Base-by-base conservation (phyloP, 352 stramenopile species). In the Pythium rishiriense region DNA sequence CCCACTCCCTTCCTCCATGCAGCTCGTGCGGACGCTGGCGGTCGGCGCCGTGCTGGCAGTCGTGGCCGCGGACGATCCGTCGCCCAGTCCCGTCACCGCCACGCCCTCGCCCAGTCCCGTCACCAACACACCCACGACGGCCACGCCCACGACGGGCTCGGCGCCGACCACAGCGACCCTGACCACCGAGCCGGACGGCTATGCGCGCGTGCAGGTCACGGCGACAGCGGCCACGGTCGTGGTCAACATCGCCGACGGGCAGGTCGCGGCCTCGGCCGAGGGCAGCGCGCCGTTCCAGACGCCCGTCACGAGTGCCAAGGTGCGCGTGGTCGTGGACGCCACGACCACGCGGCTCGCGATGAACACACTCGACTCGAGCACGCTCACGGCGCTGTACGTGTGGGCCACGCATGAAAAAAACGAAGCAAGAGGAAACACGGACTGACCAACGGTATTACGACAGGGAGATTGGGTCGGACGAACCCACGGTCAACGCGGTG, bases 21-120 rank as follows among this genome's bases (percentile, higher is more conserved):
- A 59, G 62, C 52, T 63, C 25, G 29, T 52, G 62, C 53, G 62
- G 47, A 59, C 24, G 60, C 51, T 67, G 31, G 62, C 53, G 48
- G 50, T 69, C 37, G 37, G 53, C 62, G n/a, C n/a, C n/a, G n/a
- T n/a, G n/a, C n/a, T n/a, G n/a, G n/a, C n/a, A n/a, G n/a, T n/a
- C n/a, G n/a, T n/a, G n/a, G n/a, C n/a, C n/a, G n/a, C n/a, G n/a
- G n/a, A n/a, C n/a, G n/a, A n/a, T n/a, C 52, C 17, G 14, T 15
- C 25, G 22, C 25, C 43, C 61, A 8, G 43, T 52, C 25, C 3
- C 61, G 26, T 51, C 60, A 29, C 60, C 60, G 22, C 41, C 49
- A 6, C 19, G 33, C 10, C 25, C 58, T 9, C 6, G 29, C 1
- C 26, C 58, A 15, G 26, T 14, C 25, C 25, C 58, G 24, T 12